Base-by-base conservation (phyloP, 1,139 yeast species). In the Arxiozyma slooffiae region DNA sequence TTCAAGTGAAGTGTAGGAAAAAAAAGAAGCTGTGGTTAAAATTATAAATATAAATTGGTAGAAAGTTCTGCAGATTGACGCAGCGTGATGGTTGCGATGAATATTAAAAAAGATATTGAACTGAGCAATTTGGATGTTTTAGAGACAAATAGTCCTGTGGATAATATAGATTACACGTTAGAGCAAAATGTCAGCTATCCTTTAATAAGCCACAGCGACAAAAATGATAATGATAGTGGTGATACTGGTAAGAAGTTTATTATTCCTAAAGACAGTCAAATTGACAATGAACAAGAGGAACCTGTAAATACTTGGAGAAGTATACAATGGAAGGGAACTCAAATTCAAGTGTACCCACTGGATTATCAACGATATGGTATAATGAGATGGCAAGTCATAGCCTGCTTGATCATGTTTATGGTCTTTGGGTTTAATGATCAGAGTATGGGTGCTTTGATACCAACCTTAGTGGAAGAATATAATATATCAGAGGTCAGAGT, bases 391-490 rank as follows among this genome's bases (percentile, higher is more conserved):
- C 69, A 66, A 48, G 54, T 64, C 9, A 48, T 56, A 4, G 54
- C 65, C 14, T 57, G 66, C 48, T 50, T 63, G 14, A 23, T 59
- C 7, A 55, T 64, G 56, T 66, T 66, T 46, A 41, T 57, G 4
- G 63, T 64, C 2, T 62, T 66, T 49, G 70, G 70, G 1, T 48
- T 66, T 40, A 66, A 62, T 47, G 68, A 66, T 45, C 69, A 66
- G 46, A 54, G 61, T 7, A 59, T 63, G 1, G 70, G 70, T 1
- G 58, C 67, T 16, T 52, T 66, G 23, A 55, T 65, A 26, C 69
- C 69, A 1, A 58, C 63, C 1, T 50, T 66, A 14, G 58, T 58
- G 2, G 56, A 57, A 34, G 50, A 59, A 39, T 65, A 66, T 48
- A 49, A 58, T 1, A 55, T 61, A 7, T 55, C 67, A 0, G 54